Conservation (phyloP, 2,329 filamentous ascomycete genomes). For the Epichloe festucae region DNA sequence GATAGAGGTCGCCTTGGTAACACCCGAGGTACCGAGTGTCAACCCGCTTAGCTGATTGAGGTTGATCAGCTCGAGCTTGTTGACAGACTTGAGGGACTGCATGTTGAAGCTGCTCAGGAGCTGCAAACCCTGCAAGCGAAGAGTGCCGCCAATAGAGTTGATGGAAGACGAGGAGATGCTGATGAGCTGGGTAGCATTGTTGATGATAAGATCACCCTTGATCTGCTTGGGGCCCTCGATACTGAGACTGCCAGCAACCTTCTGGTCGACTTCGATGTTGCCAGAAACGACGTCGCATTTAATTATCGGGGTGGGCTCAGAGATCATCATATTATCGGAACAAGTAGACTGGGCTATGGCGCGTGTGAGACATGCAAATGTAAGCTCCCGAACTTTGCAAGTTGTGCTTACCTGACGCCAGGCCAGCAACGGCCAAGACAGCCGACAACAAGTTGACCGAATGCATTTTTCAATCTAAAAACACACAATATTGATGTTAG, state of each 20-base stretch:
- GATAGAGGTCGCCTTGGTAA: slow-evolving; percentile 56
- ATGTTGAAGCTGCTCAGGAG: slow-evolving; percentile 57
- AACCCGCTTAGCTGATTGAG: slow-evolving; percentile 46
- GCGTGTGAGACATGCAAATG: background rate
- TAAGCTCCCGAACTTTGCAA: too few species aligned
- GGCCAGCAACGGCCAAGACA: slow-evolving; percentile 27
- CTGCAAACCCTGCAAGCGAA: slow-evolving; percentile 56
- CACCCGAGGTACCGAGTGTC: slow-evolving; percentile 36
- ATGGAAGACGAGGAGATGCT: slow-evolving; percentile 50
- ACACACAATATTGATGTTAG: background rate
- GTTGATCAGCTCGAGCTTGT: slow-evolving; percentile 56
- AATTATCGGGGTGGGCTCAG: slow-evolving; percentile 46
- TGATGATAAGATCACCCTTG: slow-evolving; percentile 45
- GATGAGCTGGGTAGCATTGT: slow-evolving; percentile 46
- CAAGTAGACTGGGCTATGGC: slow-evolving; percentile 20
- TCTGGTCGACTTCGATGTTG: slow-evolving; percentile 49
- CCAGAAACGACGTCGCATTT: slow-evolving; percentile 59
- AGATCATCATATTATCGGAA: slow-evolving; percentile 47
- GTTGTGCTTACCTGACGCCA: slow-evolving; percentile 30
- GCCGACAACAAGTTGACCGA: slow-evolving; percentile 32
- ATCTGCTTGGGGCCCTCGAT: slow-evolving; percentile 48
- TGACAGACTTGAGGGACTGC: slow-evolving; percentile 49
- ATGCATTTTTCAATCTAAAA: slow-evolving; percentile 31
- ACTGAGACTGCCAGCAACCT: slow-evolving; percentile 42
- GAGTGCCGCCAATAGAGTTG: slow-evolving; percentile 51